Evolutionary conservation across 1,284 basidiomycete species (phyloP).

Genomic region (Apiotrichum sp.): DNA sequence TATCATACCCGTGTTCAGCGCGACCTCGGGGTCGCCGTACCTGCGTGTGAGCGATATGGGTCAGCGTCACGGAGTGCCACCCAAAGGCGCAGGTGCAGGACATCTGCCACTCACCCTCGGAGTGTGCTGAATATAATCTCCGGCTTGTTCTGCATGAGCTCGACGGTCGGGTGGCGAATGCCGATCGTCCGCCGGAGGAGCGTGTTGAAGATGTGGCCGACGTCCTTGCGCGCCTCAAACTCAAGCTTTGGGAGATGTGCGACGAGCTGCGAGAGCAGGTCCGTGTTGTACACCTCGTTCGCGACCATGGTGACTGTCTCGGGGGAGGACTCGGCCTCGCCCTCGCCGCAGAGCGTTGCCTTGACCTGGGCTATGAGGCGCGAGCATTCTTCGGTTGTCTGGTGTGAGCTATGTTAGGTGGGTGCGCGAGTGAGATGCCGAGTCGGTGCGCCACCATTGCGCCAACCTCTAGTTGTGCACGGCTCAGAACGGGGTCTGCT

Average conservation of each 20-base stretch:
- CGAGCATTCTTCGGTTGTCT: constrained; percentile 30
- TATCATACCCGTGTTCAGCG: constrained; percentile 97
- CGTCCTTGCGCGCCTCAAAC: constrained; percentile 88
- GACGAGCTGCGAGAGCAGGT: constrained; percentile 77
- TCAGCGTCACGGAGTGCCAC: constrained; percentile 1
- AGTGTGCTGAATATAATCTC: constrained; percentile 85
- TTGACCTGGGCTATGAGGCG: constrained; percentile 31
- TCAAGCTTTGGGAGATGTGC: constrained; percentile 79
- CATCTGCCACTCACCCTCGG: constrained; percentile 53
- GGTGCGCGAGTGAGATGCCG: no score
- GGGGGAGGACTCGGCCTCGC: constrained; percentile 52
- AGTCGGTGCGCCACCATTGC: no score
- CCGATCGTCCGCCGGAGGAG: constrained; percentile 94
- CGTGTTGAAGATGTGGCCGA: constrained; percentile 93
- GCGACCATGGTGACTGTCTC: constrained; percentile 87
- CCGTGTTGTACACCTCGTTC: constrained; percentile 89
- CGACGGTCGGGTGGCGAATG: constrained; percentile 85
- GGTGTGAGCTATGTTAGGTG: background rate
- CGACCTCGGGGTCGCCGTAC: constrained; percentile 90
- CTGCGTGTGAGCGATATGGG: constrained; percentile 27
- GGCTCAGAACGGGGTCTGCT: no score
- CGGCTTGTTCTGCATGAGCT: constrained; percentile 77
- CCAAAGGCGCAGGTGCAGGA: no score
- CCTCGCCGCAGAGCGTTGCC: constrained; percentile 31
- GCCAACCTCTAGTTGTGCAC: no score